A percentile compares a stretch with the other conserved stretches of the same genome.
phyloP scores from a whole-genome alignment of 495 filamentous ascomycete species.

The Lepidopterella palustris region DNA sequence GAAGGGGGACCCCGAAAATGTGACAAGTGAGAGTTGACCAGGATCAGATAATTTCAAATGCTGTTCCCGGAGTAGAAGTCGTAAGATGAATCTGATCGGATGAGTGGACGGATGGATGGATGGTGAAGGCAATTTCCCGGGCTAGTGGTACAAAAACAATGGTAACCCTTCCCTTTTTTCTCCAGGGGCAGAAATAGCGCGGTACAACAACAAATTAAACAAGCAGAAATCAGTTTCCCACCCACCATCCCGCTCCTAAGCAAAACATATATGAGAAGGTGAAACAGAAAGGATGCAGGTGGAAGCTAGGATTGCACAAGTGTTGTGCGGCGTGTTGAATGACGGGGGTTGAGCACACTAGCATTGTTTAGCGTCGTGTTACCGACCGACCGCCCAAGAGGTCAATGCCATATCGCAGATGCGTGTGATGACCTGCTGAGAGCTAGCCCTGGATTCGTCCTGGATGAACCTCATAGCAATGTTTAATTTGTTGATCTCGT shows the following conservation, averaged over 20 bases:
- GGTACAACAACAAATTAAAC: not conserved
- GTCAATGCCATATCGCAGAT: constrained; percentile 30
- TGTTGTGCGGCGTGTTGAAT: not conserved
- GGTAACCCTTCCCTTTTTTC: not conserved
- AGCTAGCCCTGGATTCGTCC: constrained; percentile 50
- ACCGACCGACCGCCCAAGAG: constrained; percentile 23
- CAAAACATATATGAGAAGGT: not conserved
- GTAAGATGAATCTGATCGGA: too few species aligned
- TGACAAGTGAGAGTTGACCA: too few species aligned
- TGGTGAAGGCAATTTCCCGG: not conserved
- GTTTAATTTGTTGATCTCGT: constrained; percentile 63
- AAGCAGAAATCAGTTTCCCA: not conserved
- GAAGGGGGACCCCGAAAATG: too few species aligned
- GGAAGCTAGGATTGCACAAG: not conserved
- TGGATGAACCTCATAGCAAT: constrained; percentile 79
- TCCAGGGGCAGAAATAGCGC: too few species aligned
- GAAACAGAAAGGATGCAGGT: not conserved
- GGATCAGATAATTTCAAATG: not conserved
- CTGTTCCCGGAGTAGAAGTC: not conserved
- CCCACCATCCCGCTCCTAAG: not conserved
- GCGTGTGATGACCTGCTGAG: constrained; percentile 26
- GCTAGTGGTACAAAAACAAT: not conserved
- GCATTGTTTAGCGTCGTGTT: not conserved
- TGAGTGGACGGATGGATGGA: not conserved
- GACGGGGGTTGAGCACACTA: not conserved